Base-by-base conservation (phyloP, 129 eudicot genomes). In the Tanacetum coccineum region DNA sequence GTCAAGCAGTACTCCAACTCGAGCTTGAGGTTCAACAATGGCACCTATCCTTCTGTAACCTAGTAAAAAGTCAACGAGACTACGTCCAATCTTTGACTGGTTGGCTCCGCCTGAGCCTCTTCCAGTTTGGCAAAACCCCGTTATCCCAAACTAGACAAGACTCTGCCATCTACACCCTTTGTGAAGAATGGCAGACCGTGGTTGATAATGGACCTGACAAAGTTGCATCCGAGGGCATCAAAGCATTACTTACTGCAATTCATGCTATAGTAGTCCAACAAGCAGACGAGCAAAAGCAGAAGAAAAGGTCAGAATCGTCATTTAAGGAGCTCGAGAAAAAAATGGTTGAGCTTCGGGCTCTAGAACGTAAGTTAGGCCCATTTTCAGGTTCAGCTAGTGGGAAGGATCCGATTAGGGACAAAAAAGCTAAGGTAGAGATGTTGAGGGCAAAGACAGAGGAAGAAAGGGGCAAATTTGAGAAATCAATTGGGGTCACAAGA, bases 21-120 rank as follows among this genome's bases (percentile, higher is more conserved):
- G 96, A 88, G 80, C 79, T 88, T 12, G 96, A 92, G 77, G 91
- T 87, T 39, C 95, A 92, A 62, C 90, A 92, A 60, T 92, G 98
- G 98, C 95, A 88, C 78, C 70, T 80, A 18, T 66, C 98, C 59
- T 88, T 92, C 68, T 75, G 87, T 79, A 92, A 88, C 84, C 81
- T 92, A 30, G 62, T 92, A n/a, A 86, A 88, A 74, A 76, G 95
- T 57, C 96, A 92, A 69, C 80, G 86, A 1, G 98, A 88, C 49
- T 92, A 92, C 63, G 74, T 88, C 28, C 95, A 80, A 13, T 83
- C 98, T 4, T 82, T 92, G 46, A 80, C 98, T 1, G 95, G 98
- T 17, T 92, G 98, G 98, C 96, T 92, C 74, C 87, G 98, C n/a
- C 95, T 92, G 13, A 92, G 96, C 74, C 84, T 92, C 67, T 92